A percentile compares a stretch with the other conserved stretches of the same genome.
Conservation (phyloP, 768 basidiomycete genomes). For the Leccinum aurantiacum region DNA sequence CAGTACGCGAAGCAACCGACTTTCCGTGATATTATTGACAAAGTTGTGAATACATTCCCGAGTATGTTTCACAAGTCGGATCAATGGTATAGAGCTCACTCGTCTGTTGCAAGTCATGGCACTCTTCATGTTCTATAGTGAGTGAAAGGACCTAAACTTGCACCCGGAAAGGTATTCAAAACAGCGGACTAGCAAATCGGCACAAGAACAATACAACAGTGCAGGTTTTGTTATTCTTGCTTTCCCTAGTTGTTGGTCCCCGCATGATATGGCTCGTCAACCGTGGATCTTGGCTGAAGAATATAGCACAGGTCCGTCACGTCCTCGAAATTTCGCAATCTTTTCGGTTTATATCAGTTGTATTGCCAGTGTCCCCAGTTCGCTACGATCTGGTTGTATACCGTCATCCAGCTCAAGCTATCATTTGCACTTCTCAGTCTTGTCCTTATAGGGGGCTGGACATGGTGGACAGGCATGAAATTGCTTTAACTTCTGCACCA, state of each 20-base stretch:
- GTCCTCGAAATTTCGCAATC: background rate
- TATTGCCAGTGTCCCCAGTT: slow-evolving; percentile 66
- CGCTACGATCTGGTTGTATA: slow-evolving; percentile 77
- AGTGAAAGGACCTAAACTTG: slow-evolving; percentile 2
- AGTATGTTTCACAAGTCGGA: slow-evolving; percentile 47
- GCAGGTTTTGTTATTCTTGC: slow-evolving; percentile 58
- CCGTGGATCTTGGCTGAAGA: slow-evolving; percentile 63
- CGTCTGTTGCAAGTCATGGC: slow-evolving; percentile 55
- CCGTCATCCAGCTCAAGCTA: slow-evolving; percentile 68
- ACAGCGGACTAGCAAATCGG: slow-evolving; percentile 46
- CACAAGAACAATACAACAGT: slow-evolving; percentile 55
- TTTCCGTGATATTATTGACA: slow-evolving; percentile 47
- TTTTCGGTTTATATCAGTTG: slow-evolving; percentile 3
- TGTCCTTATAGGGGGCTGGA: slow-evolving; percentile 49
- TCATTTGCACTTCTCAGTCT: slow-evolving; percentile 60
- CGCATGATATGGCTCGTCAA: slow-evolving; percentile 74
- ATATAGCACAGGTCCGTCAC: slow-evolving; percentile 66
- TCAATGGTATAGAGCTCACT: slow-evolving; percentile 3
- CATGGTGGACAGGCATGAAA: slow-evolving; percentile 63
- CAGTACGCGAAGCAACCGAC: slow-evolving; percentile 71
- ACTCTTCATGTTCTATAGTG: slow-evolving; percentile 52
- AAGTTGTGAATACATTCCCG: slow-evolving; percentile 67
- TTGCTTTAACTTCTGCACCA: slow-evolving; percentile 22
- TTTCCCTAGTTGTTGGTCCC: slow-evolving; percentile 57
- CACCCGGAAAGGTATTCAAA: slow-evolving; percentile 2